Evolutionary conservation across 2,329 filamentous ascomycete genomes (phyloP).

Genomic region (Claviceps paspali): DNA sequence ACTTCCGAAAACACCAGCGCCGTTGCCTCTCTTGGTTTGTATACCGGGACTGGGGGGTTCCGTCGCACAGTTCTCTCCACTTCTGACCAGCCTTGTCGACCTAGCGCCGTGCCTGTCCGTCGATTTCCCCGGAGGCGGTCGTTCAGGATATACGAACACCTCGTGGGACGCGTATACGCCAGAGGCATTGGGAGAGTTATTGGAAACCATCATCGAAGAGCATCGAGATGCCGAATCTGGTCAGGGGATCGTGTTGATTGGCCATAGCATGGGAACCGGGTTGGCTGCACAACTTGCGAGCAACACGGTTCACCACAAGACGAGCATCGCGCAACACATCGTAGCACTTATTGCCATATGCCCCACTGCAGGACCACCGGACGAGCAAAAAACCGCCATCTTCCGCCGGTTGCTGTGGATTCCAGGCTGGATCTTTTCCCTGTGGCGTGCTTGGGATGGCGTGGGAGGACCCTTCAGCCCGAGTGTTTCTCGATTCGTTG

Average conservation of each 20-base stretch:
- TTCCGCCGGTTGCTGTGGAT: constrained; percentile 47
- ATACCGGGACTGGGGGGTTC: constrained; percentile 91
- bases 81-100: constrained; percentile 70
- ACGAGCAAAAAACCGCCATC: constrained; percentile 26
- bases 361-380: constrained; percentile 52
- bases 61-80: constrained; percentile 68
- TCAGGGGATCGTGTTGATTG: constrained; percentile 67
- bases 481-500: constrained; percentile 68
- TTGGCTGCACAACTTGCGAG: constrained; percentile 56
- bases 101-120: constrained; percentile 68
- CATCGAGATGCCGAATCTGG: constrained; percentile 48
- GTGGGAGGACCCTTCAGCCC: constrained; percentile 62
- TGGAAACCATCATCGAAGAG: constrained; percentile 59
- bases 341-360: constrained; percentile 69
- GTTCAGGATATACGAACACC: constrained; percentile 57
- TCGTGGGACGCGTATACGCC: constrained; percentile 67
- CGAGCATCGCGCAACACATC: constrained; percentile 46
- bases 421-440: constrained; percentile 57
- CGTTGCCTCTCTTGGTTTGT: constrained; percentile 75
- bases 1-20: constrained; percentile 41
- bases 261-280: constrained; percentile 81
- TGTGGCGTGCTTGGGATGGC: constrained; percentile 65
- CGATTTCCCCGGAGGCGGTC: constrained; percentile 80
- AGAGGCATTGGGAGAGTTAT: constrained; percentile 57
- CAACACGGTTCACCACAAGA: constrained; percentile 25